Base-by-base conservation (phyloP, 768 basidiomycete species). In the Mycena belliarum region DNA sequence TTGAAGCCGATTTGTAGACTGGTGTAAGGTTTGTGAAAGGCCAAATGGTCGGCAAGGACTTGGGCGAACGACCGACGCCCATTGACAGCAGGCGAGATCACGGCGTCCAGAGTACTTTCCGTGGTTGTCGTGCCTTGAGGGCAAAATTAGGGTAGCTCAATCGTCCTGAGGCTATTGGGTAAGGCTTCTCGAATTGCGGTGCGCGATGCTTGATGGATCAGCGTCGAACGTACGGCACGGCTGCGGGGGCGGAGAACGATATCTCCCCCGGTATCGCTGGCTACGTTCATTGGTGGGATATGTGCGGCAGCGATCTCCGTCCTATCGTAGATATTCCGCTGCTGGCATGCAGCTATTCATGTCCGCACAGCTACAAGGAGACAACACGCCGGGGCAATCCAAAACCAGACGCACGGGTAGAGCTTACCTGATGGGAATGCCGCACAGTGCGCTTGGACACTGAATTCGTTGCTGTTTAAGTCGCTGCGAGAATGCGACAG, bases 131-230 rank as follows among this genome's bases (percentile, higher is more conserved):
- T 53, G 51, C 38, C 56, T 57, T 57, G 42, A n/a, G n/a, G n/a
- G 49, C 49, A 23, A 16, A 16, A 56, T 52, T 53, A 53, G 33
- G 42, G 24, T 26, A 26, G 43, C 14, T 42, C 20, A 32, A 23
- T 18, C 6, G 2, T n/a, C 4, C n/a, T n/a, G 24, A 49, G 35
- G 24, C 40, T n/a, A 37, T 2, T 28, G 2, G 7, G 26, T 49
- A 16, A 28, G 10, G 48, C 57, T 58, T 59, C 57, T 52, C 57
- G 16, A 32, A 59, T 48, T 59, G 58, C 58, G 58, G 58, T 59
- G 58, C 58, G 50, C 40, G 57, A 59, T 59, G 57, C 40, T 10
- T 59, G 58, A 59, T 54, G 58, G 58, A 59, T 59, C 49, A 59
- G 58, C 58, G 52, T 52, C 45, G 58, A 45, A 28, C 54, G 51